Percentiles rank a stretch among this genome's conserved stretches.
phyloP scores from a whole-genome alignment of 2,329 filamentous ascomycete genomes.

The Claviceps paspali region DNA sequence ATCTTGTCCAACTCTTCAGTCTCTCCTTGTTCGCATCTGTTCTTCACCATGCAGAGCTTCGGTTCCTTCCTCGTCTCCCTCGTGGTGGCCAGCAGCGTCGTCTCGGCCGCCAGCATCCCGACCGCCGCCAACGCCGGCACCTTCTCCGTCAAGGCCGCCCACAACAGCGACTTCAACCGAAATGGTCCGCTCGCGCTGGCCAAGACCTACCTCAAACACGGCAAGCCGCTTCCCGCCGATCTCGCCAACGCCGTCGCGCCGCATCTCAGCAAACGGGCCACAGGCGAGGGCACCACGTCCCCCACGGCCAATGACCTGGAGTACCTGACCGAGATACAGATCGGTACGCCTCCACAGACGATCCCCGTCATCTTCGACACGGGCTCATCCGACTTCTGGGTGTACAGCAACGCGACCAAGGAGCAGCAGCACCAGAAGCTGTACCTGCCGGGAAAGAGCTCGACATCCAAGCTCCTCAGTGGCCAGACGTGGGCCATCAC shows the following conservation, averaged over 20 bases:
- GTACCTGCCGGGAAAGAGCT: slow-evolving; percentile 24
- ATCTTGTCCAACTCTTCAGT: no score
- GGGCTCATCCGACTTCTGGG: slow-evolving; percentile 15
- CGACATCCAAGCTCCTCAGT: slow-evolving; percentile 20
- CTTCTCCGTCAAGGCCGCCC: slow-evolving; percentile 4
- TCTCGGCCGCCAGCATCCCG: slow-evolving; percentile 6
- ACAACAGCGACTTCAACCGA: slow-evolving; percentile 5
- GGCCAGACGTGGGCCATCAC: slow-evolving; percentile 26
- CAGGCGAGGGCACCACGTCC: neutral
- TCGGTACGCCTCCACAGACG: slow-evolving; percentile 10
- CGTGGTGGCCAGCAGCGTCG: slow-evolving; percentile 7
- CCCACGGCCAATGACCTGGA: no score
- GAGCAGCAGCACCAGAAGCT: slow-evolving; percentile 20
- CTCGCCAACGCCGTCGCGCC: slow-evolving; percentile 1
- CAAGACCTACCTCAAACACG: slow-evolving; percentile 9
- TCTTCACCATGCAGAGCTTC: slow-evolving; percentile 9
- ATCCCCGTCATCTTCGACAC: slow-evolving; percentile 11
- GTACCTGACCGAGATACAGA: slow-evolving; percentile 8
- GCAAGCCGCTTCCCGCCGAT: slow-evolving; percentile 5
- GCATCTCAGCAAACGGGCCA: no score
- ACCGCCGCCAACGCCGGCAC: neutral
- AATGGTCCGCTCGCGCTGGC: slow-evolving; percentile 8
- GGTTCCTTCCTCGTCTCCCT: slow-evolving; percentile 10
- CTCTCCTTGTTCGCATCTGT: no score
- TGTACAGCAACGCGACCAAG: slow-evolving; percentile 28